phyloP scores from a whole-genome alignment of 108 stramenopile genomes.

The Fragilaria crotonensis region DNA sequence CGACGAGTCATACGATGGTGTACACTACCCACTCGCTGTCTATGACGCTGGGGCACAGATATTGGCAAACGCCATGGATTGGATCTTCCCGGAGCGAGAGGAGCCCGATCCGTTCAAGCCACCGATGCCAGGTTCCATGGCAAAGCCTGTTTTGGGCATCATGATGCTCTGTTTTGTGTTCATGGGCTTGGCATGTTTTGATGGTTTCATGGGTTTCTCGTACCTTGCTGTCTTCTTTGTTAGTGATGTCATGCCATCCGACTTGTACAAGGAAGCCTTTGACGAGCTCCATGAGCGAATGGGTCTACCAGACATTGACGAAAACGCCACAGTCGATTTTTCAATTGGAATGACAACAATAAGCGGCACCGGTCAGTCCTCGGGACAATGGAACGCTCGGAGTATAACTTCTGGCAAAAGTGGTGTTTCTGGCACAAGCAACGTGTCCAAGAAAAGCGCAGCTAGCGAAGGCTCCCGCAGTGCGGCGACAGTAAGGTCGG shows the following conservation, averaged over 20 bases:
- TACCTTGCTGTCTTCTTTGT: constrained; percentile 69
- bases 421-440: neutral
- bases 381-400: neutral
- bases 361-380: neutral
- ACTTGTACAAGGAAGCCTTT: constrained; percentile 58
- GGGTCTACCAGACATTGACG: neutral
- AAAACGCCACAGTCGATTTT: constrained; percentile 1
- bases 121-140: constrained; percentile 58
- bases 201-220: constrained; percentile 79
- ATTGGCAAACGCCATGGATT: constrained; percentile 70
- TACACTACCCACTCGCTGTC: constrained; percentile 74
- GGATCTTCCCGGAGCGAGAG: constrained; percentile 47
- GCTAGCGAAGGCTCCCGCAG: neutral
- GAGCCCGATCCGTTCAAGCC: constrained; percentile 19
- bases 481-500: neutral
- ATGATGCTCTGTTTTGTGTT: constrained; percentile 51
- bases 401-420: neutral
- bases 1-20: constrained; percentile 77
- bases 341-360: neutral
- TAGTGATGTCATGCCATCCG: constrained; percentile 43
- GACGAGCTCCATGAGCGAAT: constrained; percentile 29
- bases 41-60: constrained; percentile 84
- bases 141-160: constrained; percentile 53
- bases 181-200: constrained; percentile 61
- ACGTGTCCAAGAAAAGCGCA: constrained; percentile 3